Base-by-base conservation (phyloP, 2,329 filamentous ascomycete species). In the Fusarium neocosmosporiellum region DNA sequence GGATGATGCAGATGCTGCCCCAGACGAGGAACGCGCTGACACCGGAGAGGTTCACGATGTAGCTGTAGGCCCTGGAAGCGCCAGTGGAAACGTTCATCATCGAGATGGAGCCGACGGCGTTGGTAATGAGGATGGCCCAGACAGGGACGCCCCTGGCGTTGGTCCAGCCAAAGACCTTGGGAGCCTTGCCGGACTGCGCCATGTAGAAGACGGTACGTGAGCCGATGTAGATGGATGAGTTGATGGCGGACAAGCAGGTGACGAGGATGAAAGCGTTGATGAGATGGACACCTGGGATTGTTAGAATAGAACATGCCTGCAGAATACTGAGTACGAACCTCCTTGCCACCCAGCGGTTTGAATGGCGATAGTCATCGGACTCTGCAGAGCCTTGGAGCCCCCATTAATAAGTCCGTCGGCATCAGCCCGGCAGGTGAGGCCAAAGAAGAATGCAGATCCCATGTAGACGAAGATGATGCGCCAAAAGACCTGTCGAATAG, bases 221-320 rank as follows among this genome's bases (percentile, higher is more conserved):
- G 50, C 90, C 90, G 73, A 95, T 93, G 80, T 95, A 95, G 69
- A 95, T 92, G 10, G 91, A 93, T 60, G 89, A 91, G 81, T 95
- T 95, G 74, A 92, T 88, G 20, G 92, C 92, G 1, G 88, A 91
- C 39, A 94, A 84, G 63, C 93, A 93, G 14, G 93, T 93, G 10
- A 94, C 84, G 59, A 95, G 87, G 75, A 94, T 93, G 77, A 94
- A 92, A 41, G 90, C 92, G 73, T 95, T 95, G 83, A 95, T 92
- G 2, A 95, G 87, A 78, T 95, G 90, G 1, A 93, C 91, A 37
- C 82, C 81, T 82, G 22, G 2, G 16, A 27, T 18, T 20, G 55
- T 77, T 55, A 74, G 66, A 46, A 61, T 39, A 14, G 13, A 22
- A 27, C 5, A 37, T 22, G 11, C 11, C 31, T 14, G 33, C 1